These are phyloP conservation scores for Acephala macrosclerotiorum DNA, from an alignment of 2,329 filamentous ascomycete genomes.

Conservation along the genomic window DNA sequence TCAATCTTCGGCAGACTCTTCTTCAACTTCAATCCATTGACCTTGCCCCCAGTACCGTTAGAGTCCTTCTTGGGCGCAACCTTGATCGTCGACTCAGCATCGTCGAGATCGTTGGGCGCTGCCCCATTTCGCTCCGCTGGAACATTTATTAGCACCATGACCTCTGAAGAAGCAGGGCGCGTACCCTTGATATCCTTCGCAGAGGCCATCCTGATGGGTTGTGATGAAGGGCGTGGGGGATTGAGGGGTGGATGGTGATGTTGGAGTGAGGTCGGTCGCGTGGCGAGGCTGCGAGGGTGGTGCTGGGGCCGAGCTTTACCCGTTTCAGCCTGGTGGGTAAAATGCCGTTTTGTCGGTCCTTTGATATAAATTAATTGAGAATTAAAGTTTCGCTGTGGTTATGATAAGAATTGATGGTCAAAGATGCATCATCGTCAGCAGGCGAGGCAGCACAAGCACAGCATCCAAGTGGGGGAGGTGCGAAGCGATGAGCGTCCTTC, in stretches of 20 bases:
- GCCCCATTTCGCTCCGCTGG: constrained; percentile 30
- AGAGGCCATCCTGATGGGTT: constrained; percentile 20
- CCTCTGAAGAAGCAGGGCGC: not conserved
- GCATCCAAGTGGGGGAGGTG: not conserved
- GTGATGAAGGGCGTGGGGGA: constrained; percentile 18
- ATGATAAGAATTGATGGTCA: no score
- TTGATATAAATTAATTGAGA: no score
- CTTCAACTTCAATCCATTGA: constrained; percentile 67
- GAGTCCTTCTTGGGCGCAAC: constrained; percentile 56
- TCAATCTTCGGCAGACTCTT: constrained; percentile 67
- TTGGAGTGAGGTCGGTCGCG: constrained; percentile 2
- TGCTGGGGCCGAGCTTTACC: constrained; percentile 13
- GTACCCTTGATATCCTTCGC: constrained; percentile 25
- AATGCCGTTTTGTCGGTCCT: not conserved
- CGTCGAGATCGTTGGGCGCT: constrained; percentile 43
- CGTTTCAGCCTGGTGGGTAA: constrained; percentile 16
- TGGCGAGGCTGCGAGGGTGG: constrained; percentile 12
- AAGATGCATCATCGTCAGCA: no score
- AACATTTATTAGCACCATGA: constrained; percentile 11
- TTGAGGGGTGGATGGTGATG: constrained; percentile 5
- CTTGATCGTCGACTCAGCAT: constrained; percentile 68
- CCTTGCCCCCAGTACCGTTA: constrained; percentile 43
- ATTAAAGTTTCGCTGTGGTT: no score
- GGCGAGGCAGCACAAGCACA: not conserved
- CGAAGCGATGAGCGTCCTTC: not conserved